Percentiles rank a stretch among this genome's conserved stretches.
Evolutionary conservation across 2,329 filamentous ascomycete species (phyloP).

Genomic region (Fonsecaea erecta): DNA sequence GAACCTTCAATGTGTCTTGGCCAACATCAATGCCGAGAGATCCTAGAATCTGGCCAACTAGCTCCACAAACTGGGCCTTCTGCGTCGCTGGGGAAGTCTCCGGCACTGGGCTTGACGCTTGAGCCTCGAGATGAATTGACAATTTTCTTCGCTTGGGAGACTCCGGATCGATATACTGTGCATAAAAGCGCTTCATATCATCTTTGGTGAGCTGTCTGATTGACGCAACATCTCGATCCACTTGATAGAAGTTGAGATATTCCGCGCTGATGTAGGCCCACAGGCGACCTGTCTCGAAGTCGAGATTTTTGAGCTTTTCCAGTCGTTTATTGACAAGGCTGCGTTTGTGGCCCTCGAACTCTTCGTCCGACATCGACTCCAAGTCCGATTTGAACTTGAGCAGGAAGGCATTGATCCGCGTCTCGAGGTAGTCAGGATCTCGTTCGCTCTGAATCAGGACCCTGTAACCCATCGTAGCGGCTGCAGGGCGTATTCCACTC

Average conservation of each 20-base stretch:
- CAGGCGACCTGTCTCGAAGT: slow-evolving; percentile 79
- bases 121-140: slow-evolving; percentile 80
- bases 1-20: slow-evolving; percentile 37
- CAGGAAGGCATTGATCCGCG: slow-evolving; percentile 85
- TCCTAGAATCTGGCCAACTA: slow-evolving; percentile 53
- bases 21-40: slow-evolving; percentile 54
- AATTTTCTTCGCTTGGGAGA: slow-evolving; percentile 79
- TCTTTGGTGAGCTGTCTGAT: slow-evolving; percentile 76
- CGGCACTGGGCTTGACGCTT: slow-evolving; percentile 56
- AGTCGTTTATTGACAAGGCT: slow-evolving; percentile 84
- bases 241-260: slow-evolving; percentile 85
- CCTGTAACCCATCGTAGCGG: slow-evolving; percentile 82
- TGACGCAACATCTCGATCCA: slow-evolving; percentile 75
- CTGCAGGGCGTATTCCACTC: slow-evolving; percentile 71
- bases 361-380: slow-evolving; percentile 74
- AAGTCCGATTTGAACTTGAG: slow-evolving; percentile 68
- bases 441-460: slow-evolving; percentile 94
- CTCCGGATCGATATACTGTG: slow-evolving; percentile 72
- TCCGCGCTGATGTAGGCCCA: slow-evolving; percentile 86
- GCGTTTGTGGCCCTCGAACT: slow-evolving; percentile 89
- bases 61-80: slow-evolving; percentile 49
- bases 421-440: slow-evolving; percentile 79
- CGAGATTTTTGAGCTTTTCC: slow-evolving; percentile 90
- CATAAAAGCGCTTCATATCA: slow-evolving; percentile 80
- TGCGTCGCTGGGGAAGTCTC: slow-evolving; percentile 47